Evolutionary conservation across 495 filamentous ascomycete species (phyloP).

Genomic region (Trichocladium antarcticum): DNA sequence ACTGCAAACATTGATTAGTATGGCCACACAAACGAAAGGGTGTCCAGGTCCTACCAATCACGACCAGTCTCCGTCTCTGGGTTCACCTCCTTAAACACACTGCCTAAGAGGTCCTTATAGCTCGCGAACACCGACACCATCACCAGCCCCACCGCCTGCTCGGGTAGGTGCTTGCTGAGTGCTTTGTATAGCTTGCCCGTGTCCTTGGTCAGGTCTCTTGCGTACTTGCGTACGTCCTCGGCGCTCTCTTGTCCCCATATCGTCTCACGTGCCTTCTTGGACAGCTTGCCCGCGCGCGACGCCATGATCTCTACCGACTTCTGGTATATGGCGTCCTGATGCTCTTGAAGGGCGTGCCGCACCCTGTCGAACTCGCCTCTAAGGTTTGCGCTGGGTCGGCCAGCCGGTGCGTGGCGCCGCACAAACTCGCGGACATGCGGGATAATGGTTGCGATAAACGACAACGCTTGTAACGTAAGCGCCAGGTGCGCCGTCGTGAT

Average conservation of each 20-base stretch:
- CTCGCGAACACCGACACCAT: constrained; percentile 82
- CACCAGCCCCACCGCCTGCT: constrained; percentile 67
- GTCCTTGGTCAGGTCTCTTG: constrained; percentile 85
- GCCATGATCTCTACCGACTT: constrained; percentile 96
- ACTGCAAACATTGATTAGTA: constrained; percentile 38
- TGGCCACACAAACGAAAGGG: too few relatives aligned
- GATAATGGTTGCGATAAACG: constrained; percentile 76
- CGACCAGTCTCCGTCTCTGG: constrained; percentile 57
- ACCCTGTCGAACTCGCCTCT: constrained; percentile 93
- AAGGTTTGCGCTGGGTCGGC: constrained; percentile 34
- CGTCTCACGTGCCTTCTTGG: constrained; percentile 64
- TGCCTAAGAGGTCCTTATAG: constrained; percentile 74
- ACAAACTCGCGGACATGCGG: constrained; percentile 89
- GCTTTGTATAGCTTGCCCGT: constrained; percentile 81
- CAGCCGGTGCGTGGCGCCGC: constrained; percentile 58
- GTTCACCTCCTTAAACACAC: constrained; percentile 57
- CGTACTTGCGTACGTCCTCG: constrained; percentile 56
- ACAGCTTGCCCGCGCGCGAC: constrained; percentile 56
- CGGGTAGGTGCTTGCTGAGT: constrained; percentile 71
- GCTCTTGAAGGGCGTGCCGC: constrained; percentile 77
- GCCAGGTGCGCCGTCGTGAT: constrained; percentile 95
- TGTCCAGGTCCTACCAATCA: constrained; percentile 48
- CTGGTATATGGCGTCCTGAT: constrained; percentile 85
- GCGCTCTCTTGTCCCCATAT: constrained; percentile 50
- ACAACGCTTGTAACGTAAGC: constrained; percentile 77